phyloP scores from a whole-genome alignment of 352 stramenopile genomes.

The Thalassiosira hispida region DNA sequence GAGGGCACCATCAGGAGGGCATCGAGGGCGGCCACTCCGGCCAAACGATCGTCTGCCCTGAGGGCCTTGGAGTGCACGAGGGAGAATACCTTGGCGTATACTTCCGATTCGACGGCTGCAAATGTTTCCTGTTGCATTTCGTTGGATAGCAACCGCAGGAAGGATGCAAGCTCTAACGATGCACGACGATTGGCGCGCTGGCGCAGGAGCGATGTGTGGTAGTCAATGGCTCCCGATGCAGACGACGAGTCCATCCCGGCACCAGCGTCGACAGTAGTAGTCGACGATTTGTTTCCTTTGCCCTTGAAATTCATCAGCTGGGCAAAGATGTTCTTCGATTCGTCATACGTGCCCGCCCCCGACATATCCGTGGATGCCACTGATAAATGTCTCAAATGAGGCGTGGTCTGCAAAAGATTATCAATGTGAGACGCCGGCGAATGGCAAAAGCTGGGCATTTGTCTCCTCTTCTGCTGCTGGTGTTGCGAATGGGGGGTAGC shows the following conservation, averaged over 20 bases:
- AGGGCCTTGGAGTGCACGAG: constrained; percentile 69
- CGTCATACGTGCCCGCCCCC: constrained; percentile 36
- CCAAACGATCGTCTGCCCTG: constrained; percentile 63
- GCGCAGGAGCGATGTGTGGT: constrained; percentile 58
- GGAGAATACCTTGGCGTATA: constrained; percentile 79
- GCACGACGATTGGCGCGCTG: constrained; percentile 67
- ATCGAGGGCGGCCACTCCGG: constrained; percentile 78
- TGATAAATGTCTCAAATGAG: constrained; percentile 77
- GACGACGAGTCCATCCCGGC: not conserved
- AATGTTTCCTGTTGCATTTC: constrained; percentile 85
- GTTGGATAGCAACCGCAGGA: constrained; percentile 74
- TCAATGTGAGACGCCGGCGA: constrained; percentile 68
- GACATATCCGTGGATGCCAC: constrained; percentile 75
- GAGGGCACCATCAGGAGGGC: constrained; percentile 68
- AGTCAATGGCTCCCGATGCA: constrained; percentile 50
- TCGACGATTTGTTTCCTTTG: constrained; percentile 7
- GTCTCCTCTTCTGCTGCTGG: constrained; percentile 16
- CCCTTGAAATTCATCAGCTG: constrained; percentile 24
- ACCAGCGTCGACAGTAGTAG: not conserved
- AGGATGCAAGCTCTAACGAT: constrained; percentile 71
- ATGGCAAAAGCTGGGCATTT: constrained; percentile 46
- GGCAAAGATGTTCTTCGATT: constrained; percentile 52
- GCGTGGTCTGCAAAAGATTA: constrained; percentile 72
- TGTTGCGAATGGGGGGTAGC: not conserved
- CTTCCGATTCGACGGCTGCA: constrained; percentile 73